These are phyloP conservation scores for Pseudognaphalium luteoalbum DNA, from an alignment of 129 eudicot species.

Conservation along the genomic window DNA sequence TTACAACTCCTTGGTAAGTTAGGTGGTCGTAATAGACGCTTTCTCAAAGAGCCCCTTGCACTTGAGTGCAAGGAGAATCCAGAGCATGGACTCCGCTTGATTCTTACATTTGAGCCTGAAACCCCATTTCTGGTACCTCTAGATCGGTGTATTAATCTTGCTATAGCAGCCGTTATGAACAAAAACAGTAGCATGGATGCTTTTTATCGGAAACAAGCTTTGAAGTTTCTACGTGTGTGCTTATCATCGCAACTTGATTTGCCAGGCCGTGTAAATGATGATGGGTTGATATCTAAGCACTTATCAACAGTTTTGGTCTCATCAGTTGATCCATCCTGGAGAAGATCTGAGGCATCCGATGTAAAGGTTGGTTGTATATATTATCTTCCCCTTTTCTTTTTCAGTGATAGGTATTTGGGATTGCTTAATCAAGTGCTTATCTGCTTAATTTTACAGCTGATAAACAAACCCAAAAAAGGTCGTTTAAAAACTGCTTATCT, in stretches of 20 bases:
- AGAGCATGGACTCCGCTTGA: constrained; percentile 95
- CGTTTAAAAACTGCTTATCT: too few relatives aligned
- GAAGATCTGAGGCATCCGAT: constrained; percentile 79
- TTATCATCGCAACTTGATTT: constrained; percentile 90
- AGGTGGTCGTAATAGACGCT: constrained; percentile 97
- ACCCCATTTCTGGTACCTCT: constrained; percentile 97
- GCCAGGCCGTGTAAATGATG: constrained; percentile 74
- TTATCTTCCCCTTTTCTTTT: not conserved
- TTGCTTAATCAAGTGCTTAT: too few relatives aligned
- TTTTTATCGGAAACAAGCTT: constrained; percentile 90
- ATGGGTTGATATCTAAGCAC: constrained; percentile 55
- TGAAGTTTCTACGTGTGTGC: constrained; percentile 87
- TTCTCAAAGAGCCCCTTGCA: constrained; percentile 95
- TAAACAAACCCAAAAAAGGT: too few relatives aligned
- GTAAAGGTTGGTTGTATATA: constrained; percentile 56
- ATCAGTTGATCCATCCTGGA: constrained; percentile 76
- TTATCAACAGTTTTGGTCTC: constrained; percentile 66
- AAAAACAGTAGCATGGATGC: constrained; percentile 67
- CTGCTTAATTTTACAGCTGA: too few relatives aligned
- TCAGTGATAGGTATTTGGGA: not conserved
- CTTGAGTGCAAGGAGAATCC: constrained; percentile 98
- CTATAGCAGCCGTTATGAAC: constrained; percentile 88
- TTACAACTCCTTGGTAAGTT: constrained; percentile 93
- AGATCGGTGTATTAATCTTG: constrained; percentile 96
- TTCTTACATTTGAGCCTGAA: constrained; percentile 97